Percentiles rank a stretch among this genome's conserved stretches.
Conservation (phyloP, 2,329 filamentous ascomycete genomes). For the Bertia moriformis region DNA sequence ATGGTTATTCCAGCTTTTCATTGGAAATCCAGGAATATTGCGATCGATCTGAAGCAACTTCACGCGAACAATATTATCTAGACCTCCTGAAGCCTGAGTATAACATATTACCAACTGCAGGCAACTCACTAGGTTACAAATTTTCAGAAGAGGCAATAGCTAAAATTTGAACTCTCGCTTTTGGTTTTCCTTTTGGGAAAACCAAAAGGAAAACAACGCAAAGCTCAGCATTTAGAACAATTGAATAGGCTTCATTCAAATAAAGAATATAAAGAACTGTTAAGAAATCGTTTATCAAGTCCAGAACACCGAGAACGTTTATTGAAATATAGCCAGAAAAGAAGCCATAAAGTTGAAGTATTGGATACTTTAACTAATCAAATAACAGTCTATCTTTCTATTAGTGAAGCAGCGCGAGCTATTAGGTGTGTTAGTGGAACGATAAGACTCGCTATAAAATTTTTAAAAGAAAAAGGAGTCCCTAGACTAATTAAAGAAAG, state of each 20-base stretch:
- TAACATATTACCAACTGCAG: not conserved
- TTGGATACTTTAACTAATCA: not conserved
- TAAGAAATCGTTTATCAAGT: not conserved
- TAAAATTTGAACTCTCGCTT: constrained; percentile 1
- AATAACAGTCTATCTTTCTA: constrained; percentile 1
- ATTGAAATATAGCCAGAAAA: not conserved
- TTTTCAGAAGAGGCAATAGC: not conserved
- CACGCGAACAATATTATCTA: not conserved
- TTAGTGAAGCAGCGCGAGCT: not conserved
- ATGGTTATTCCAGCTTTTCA: not conserved
- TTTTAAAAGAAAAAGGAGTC: too few species aligned
- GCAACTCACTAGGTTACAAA: not conserved
- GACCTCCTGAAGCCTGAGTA: not conserved
- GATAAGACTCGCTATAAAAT: not conserved
- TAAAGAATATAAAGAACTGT: not conserved
- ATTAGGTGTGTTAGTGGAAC: not conserved
- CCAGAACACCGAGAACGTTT: not conserved
- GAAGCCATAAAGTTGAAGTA: not conserved
- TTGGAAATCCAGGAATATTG: not conserved
- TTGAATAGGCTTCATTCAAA: not conserved
- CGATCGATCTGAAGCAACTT: not conserved
- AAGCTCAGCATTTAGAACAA: not conserved
- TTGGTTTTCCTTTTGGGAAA: too few species aligned
- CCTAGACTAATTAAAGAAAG: too few species aligned
- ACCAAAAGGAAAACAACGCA: not conserved